Percentiles rank a stretch among this genome's conserved stretches.
These are phyloP conservation scores for Corylus avellana DNA, from an alignment of 306 rosid genomes.

Conservation along the genomic window DNA sequence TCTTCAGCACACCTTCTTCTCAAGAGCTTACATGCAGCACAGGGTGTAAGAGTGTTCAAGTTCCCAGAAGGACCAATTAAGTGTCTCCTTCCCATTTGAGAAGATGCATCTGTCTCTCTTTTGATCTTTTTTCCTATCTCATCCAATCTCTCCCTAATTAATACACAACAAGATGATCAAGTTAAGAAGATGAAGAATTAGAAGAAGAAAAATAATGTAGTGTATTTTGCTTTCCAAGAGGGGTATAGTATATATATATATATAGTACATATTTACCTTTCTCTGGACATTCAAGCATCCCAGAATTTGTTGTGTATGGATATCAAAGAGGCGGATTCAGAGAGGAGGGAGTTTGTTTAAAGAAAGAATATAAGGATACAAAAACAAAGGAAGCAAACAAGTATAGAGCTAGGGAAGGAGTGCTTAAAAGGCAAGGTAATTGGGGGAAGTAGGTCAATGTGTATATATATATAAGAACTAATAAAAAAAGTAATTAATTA, in stretches of 20 bases:
- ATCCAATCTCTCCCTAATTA: constrained; percentile 61
- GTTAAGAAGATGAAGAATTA: constrained; percentile 1
- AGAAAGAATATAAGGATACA: neutral
- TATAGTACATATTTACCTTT: constrained; percentile 43
- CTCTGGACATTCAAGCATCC: constrained; percentile 57
- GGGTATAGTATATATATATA: neutral
- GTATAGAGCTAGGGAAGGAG: constrained; percentile 30
- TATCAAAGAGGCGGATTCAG: constrained; percentile 16
- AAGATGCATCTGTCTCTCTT: constrained; percentile 41
- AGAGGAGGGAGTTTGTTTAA: constrained; percentile 15
- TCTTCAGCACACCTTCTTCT: constrained; percentile 95
- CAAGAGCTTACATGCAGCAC: constrained; percentile 94
- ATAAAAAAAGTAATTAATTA: constrained; percentile 21
- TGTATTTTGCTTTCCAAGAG: neutral
- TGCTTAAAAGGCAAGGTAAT: constrained; percentile 47
- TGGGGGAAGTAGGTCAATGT: constrained; percentile 47
- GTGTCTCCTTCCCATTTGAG: constrained; percentile 61
- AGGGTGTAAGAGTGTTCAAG: constrained; percentile 80
- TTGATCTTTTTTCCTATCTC: constrained; percentile 52
- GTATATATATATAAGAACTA: constrained; percentile 22
- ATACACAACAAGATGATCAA: constrained; percentile 15
- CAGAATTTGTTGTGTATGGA: constrained; percentile 33
- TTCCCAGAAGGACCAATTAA: constrained; percentile 52
- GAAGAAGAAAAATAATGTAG: neutral
- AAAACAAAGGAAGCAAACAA: constrained; percentile 14